Conservation (phyloP, 2,329 filamentous ascomycete species). For the Diaporthe capsici region DNA sequence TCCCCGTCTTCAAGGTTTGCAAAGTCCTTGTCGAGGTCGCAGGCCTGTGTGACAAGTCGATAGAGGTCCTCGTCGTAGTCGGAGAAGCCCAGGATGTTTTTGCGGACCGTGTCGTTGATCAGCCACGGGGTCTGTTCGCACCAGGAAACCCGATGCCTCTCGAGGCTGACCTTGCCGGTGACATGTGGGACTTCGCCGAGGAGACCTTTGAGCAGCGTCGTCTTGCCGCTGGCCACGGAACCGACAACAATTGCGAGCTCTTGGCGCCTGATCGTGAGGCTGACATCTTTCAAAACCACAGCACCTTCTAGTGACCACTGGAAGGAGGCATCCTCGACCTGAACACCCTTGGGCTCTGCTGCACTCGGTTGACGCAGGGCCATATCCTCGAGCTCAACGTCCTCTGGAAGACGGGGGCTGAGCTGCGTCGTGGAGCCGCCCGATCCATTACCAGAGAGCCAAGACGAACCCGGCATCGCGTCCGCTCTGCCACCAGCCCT, state of each 20-base stretch:
- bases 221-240: conserved; percentile 55
- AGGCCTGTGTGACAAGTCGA: conserved; percentile 46
- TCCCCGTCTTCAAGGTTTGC: conserved; percentile 45
- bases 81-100: conserved; percentile 54
- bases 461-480: neutral
- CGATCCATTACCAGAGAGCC: neutral
- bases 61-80: conserved; percentile 46
- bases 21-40: conserved; percentile 49
- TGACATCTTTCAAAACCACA: conserved; percentile 9
- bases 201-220: conserved; percentile 50
- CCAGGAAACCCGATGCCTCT: conserved; percentile 36
- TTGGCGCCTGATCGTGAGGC: neutral
- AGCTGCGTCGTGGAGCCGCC: conserved; percentile 3
- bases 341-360: neutral
- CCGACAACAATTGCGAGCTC: conserved; percentile 46
- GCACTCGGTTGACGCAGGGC: neutral
- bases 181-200: conserved; percentile 47
- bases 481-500: neutral
- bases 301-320: conserved; percentile 15
- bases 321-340: conserved; percentile 3
- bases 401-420: neutral
- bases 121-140: conserved; percentile 60
- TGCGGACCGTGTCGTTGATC: conserved; percentile 55
- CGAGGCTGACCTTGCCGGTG: conserved; percentile 4
- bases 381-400: neutral